Percentiles rank a stretch among this genome's conserved stretches.
Evolutionary conservation across 345 rosid genomes (phyloP).

Genomic region (Populus tremula): DNA sequence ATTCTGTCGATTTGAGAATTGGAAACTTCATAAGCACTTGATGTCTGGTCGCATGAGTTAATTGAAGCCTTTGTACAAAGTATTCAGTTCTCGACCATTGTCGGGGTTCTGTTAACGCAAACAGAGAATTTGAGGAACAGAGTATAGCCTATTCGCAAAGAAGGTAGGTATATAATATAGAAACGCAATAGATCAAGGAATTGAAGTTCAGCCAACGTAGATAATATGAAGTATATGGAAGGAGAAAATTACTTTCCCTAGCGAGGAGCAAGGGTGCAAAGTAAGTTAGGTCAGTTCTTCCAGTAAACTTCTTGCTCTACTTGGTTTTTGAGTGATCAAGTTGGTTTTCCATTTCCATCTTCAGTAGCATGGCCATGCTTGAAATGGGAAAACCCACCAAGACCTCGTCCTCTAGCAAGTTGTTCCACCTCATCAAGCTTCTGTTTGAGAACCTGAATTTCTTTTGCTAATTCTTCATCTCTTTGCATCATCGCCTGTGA

Average conservation of each 20-base stretch:
- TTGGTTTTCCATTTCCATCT: slow-evolving; percentile 28
- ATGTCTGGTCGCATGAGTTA: not conserved
- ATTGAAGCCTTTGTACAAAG: not conserved
- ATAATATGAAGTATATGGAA: not conserved
- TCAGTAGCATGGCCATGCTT: slow-evolving; percentile 18
- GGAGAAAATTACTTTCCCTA: not conserved
- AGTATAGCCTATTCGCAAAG: not conserved
- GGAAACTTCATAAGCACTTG: not conserved
- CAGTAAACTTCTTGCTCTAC: not conserved
- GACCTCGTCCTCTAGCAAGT: slow-evolving; percentile 36
- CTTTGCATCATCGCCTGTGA: slow-evolving; percentile 51
- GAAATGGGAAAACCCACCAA: slow-evolving; percentile 25
- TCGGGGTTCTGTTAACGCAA: not conserved
- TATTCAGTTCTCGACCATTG: not conserved
- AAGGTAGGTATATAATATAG: not conserved
- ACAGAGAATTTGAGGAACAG: not conserved
- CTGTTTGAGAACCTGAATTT: slow-evolving; percentile 40
- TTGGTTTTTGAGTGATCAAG: slow-evolving; percentile 13
- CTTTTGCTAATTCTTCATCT: slow-evolving; percentile 46
- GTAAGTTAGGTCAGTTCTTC: not conserved
- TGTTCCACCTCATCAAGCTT: slow-evolving; percentile 46
- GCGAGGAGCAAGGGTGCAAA: not conserved
- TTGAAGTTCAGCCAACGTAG: not conserved
- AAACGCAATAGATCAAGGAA: not conserved
- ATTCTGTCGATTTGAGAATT: not conserved